Evolutionary conservation across 305 asterid species (phyloP).

Genomic region (Rubia tinctorum): DNA sequence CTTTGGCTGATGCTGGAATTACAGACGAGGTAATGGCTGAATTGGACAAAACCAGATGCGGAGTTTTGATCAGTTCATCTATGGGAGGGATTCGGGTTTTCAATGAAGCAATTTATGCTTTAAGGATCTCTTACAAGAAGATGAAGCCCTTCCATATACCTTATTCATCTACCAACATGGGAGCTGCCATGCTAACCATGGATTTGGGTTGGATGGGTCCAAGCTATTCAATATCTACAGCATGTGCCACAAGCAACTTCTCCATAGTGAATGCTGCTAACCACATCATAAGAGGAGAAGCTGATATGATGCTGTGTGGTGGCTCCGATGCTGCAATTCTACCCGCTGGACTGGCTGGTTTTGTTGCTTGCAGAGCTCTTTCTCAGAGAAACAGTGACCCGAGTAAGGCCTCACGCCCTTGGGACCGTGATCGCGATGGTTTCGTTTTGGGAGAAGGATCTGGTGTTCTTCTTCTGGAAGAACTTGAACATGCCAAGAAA

Average conservation of each 20-base stretch:
- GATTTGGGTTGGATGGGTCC: slow-evolving; percentile 90
- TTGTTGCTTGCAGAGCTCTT: slow-evolving; percentile 76
- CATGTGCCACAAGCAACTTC: slow-evolving; percentile 88
- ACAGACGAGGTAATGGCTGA: slow-evolving; percentile 70
- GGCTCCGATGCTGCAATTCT: slow-evolving; percentile 84
- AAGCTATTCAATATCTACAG: slow-evolving; percentile 81
- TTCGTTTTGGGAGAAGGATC: slow-evolving; percentile 96
- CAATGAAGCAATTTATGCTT: slow-evolving; percentile 81
- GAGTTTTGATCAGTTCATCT: slow-evolving; percentile 88
- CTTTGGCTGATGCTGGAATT: slow-evolving; percentile 78
- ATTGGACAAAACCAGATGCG: slow-evolving; percentile 72
- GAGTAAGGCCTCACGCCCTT: slow-evolving; percentile 79
- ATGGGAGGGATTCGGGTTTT: slow-evolving; percentile 97
- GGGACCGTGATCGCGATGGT: slow-evolving; percentile 84
- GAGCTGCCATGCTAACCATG: slow-evolving; percentile 77
- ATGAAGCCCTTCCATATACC: slow-evolving; percentile 85
- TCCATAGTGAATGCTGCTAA: slow-evolving; percentile 86
- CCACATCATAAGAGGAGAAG: slow-evolving; percentile 86
- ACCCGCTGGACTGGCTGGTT: slow-evolving; percentile 75
- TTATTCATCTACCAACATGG: slow-evolving; percentile 82
- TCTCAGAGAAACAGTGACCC: slow-evolving; percentile 80
- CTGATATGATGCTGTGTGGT: slow-evolving; percentile 83
- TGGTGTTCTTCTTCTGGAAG: slow-evolving; percentile 90
- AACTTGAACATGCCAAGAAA: slow-evolving; percentile 83
- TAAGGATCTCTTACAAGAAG: slow-evolving; percentile 52